Evolutionary conservation across 1,284 basidiomycete species (phyloP), one percentile per base, ranked within the genome.

Genomic region (Mycosarcoma maydis): DNA sequence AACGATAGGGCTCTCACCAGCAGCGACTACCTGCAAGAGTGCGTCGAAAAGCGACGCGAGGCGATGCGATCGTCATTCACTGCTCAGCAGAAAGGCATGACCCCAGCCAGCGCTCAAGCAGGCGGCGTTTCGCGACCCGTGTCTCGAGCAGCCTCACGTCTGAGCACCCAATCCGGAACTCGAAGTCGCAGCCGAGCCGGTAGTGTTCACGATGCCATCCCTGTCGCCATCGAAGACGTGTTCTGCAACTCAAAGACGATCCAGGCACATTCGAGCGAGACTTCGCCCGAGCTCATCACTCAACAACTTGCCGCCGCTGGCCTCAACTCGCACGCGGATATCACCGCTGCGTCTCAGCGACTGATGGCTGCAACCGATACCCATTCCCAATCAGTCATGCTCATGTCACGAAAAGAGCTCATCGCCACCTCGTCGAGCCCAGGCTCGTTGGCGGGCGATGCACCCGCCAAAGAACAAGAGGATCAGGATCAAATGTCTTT

Each of bases 201-300:
- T 13, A 78, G 72, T 39, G 74, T 78, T 2, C 76, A 78, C 43
- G 76, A 77, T 41, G 60, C 70, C 4, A 76, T 78, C 36, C 76
- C 76, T 1, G 49, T 73, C 14, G 72, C 66, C 10, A 61, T 72
- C 47, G 76, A 78, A 38, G 75, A 78, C 49, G 42, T 78, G 17
- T 78, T 78, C 24, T 75, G 69, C 46, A 64, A 72, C n/a, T 46
- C 43, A 10, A 57, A 38, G 29, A 69, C 66, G 20, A 34, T 54
- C 39, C 32, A 58, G 32, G 62, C 64, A n/a, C 58, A 69, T 37
- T 69, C 66, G 6, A 54, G 45, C 19, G 66, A 69, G 23, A 50
- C 58, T 11, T 69, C 66, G 10, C 66, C 66, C 13, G 59, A 62
- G 16, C 37, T 58, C 1, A 30, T 58, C 29, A 55, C 58, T 7